Evolutionary conservation across 2,329 filamentous ascomycete species (phyloP), one percentile per base, ranked within the genome.

Genomic region (Microdochium bolleyi): DNA sequence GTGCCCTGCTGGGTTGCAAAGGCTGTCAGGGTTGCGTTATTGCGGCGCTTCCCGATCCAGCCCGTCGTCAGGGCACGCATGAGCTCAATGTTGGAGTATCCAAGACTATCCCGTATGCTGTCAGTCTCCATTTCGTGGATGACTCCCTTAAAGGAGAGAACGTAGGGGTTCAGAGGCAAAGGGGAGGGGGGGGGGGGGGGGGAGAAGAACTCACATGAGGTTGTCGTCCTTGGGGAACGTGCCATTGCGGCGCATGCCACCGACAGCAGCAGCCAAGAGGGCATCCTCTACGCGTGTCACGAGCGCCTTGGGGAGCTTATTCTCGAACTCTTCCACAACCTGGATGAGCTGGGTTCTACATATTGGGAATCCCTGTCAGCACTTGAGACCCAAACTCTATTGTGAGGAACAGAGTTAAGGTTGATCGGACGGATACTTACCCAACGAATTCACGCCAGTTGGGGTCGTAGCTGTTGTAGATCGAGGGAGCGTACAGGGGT

Each of bases 41-140:
- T 58, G 19, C 65, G 62, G 2, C 70, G 68, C 3, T 62, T 52
- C 1, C 72, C 72, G n/a, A 72, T 66, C 70, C 71, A 74, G 10
- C 70, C 69, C 2, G 70, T 66, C 2, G 63, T 63, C 46, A 70
- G 63, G 2, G 66, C 65, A 3, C 72, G 65, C 70, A 74, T 73
- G 30, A 73, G 60, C 1, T 46, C 60, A 1, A 73, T 73, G 55
- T 76, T 76, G 0, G 67, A 68, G 57, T 73, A 73, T 0, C 60
- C 70, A 0, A 71, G 55, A 8, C 27, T 30, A 30, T 5, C 27
- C 5, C n/a, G n/a, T n/a, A 30, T 5, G 27, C 11, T 30, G 27
- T 30, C 11, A 30, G 27, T 30, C n/a, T n/a, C n/a, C n/a, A n/a
- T n/a, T n/a, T n/a, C n/a, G n/a, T n/a, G n/a, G n/a, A n/a, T n/a